Conservation (phyloP, 768 basidiomycete genomes). For the Leccinum aurantiacum region DNA sequence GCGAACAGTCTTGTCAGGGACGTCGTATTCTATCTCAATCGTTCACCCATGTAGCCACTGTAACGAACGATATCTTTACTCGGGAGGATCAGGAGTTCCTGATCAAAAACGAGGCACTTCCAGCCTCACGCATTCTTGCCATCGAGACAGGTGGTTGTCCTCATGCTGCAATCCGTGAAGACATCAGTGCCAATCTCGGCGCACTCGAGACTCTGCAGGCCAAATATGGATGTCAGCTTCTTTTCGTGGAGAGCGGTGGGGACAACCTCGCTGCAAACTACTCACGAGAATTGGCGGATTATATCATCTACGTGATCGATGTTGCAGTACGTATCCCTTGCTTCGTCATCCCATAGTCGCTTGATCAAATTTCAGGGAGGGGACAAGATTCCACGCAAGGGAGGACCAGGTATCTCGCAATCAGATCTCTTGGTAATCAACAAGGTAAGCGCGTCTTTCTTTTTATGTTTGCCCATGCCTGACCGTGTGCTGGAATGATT, state of each 20-base stretch:
- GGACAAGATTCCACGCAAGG: slow-evolving; percentile 98
- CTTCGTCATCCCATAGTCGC: background rate
- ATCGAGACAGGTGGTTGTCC: slow-evolving; percentile 99
- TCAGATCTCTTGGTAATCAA: slow-evolving; percentile 94
- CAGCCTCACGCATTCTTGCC: slow-evolving; percentile 81
- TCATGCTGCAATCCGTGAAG: slow-evolving; percentile 97
- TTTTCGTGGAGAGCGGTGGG: slow-evolving; percentile 95
- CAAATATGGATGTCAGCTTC: slow-evolving; percentile 83
- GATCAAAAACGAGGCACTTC: slow-evolving; percentile 88
- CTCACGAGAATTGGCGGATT: slow-evolving; percentile 94
- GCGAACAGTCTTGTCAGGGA: slow-evolving; percentile 19
- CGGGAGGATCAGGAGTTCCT: slow-evolving; percentile 97
- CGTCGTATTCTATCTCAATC: slow-evolving; percentile 9
- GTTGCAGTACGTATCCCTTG: slow-evolving; percentile 56
- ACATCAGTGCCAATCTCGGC: slow-evolving; percentile 96
- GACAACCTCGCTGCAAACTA: slow-evolving; percentile 98
- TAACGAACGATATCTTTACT: slow-evolving; percentile 99
- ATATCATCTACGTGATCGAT: slow-evolving; percentile 92
- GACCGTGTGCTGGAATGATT: background rate
- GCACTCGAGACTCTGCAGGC: slow-evolving; percentile 94
- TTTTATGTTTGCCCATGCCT: background rate
- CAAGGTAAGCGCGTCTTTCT: slow-evolving; percentile 55
- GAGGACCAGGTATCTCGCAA: slow-evolving; percentile 95
- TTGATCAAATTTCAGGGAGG: slow-evolving; percentile 65
- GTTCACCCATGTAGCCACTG: slow-evolving; percentile 61